Percentiles rank a stretch among this genome's conserved stretches.
Evolutionary conservation across 2,329 filamentous ascomycete genomes (phyloP).

Genomic region (Alternaria triticimaculans): DNA sequence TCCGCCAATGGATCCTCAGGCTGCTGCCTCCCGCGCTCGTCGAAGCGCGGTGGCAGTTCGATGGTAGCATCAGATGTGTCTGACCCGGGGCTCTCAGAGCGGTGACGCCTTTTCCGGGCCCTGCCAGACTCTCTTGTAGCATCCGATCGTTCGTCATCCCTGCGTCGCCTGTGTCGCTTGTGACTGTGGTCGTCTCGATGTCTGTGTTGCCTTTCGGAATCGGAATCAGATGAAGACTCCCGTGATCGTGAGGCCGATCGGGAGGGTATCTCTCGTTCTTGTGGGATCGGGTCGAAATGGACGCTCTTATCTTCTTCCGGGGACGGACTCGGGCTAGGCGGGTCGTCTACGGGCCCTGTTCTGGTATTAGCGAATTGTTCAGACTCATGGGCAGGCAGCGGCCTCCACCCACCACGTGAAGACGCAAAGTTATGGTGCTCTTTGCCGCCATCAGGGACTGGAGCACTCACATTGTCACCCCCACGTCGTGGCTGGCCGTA

Average conservation of each 20-base stretch:
- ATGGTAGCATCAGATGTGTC: slow-evolving; percentile 42
- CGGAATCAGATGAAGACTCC: slow-evolving; percentile 20
- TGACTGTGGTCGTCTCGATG: slow-evolving; percentile 8
- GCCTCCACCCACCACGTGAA: slow-evolving; percentile 45
- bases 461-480: slow-evolving; percentile 60
- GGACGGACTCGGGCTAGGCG: slow-evolving; percentile 19
- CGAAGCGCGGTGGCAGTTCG: slow-evolving; percentile 47
- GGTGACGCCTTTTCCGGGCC: slow-evolving; percentile 24
- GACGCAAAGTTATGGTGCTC: slow-evolving; percentile 28
- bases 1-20: slow-evolving; percentile 44
- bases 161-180: slow-evolving; percentile 14
- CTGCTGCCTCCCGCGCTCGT: slow-evolving; percentile 37
- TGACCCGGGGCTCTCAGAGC: slow-evolving; percentile 36
- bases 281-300: slow-evolving; percentile 47
- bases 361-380: slow-evolving; percentile 3
- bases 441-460: slow-evolving; percentile 39
- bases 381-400: slow-evolving; percentile 30
- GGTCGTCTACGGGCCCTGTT: slow-evolving; percentile 36
- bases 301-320: slow-evolving; percentile 42
- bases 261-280: slow-evolving; percentile 36
- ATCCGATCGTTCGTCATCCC: slow-evolving; percentile 24
- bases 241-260: slow-evolving; percentile 15
- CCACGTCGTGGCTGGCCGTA: slow-evolving; percentile 47
- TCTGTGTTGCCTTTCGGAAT: slow-evolving; percentile 1
- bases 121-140: slow-evolving; percentile 23